phyloP scores from a whole-genome alignment of 352 stramenopile species.

The Elongisporangium prolatum region DNA sequence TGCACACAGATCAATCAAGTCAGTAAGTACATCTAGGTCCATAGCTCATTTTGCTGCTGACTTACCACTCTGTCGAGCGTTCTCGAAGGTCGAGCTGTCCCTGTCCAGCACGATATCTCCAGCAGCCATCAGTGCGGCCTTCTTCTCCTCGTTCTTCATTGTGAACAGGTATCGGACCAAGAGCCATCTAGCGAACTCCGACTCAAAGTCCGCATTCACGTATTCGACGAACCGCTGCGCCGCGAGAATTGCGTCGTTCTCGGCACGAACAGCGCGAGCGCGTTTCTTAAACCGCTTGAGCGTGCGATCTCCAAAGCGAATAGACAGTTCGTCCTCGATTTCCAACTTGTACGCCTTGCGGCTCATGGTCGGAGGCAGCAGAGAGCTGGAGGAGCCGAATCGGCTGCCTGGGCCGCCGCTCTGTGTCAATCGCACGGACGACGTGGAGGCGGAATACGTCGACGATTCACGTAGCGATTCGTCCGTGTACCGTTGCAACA shows the following conservation, averaged over 20 bases:
- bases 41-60: not conserved
- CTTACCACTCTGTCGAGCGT: not conserved
- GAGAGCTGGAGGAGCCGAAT: not conserved
- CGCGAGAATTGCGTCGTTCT: slow-evolving; percentile 54
- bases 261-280: slow-evolving; percentile 54
- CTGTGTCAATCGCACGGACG: not conserved
- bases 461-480: not conserved
- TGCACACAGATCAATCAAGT: slow-evolving; percentile 2
- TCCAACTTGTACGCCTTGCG: slow-evolving; percentile 51
- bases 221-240: slow-evolving; percentile 48
- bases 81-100: slow-evolving; percentile 1
- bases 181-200: slow-evolving; percentile 54
- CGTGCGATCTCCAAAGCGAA: slow-evolving; percentile 37
- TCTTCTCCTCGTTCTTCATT: slow-evolving; percentile 55
- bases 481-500: not conserved
- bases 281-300: slow-evolving; percentile 75
- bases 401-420: not conserved
- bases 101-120: slow-evolving; percentile 12
- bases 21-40: not conserved
- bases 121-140: slow-evolving; percentile 28
- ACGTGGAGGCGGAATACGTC: not conserved
- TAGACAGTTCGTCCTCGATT: slow-evolving; percentile 59
- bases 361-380: slow-evolving; percentile 12
- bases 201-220: slow-evolving; percentile 44
- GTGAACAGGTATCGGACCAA: slow-evolving; percentile 42